phyloP scores from a whole-genome alignment of 148 eudicot species.

The Mesembryanthemum crystallinum region DNA sequence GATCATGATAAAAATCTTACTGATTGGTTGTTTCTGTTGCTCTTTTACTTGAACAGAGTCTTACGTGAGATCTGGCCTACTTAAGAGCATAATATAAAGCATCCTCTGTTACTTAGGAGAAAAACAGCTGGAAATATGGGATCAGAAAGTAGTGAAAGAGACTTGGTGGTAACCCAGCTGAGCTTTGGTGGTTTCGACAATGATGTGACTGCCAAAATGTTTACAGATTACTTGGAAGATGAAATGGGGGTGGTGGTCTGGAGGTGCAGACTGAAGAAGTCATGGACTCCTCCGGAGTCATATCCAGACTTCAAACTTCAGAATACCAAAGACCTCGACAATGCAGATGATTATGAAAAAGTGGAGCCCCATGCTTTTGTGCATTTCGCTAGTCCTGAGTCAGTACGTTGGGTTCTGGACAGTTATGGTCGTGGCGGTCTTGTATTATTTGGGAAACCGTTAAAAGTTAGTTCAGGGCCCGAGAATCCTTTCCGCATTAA shows the following conservation, averaged over 20 bases:
- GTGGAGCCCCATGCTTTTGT: constrained; percentile 90
- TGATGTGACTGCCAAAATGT: constrained; percentile 53
- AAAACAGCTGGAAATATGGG: constrained; percentile 41
- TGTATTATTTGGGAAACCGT: constrained; percentile 25
- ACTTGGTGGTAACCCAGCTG: constrained; percentile 60
- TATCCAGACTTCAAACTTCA: constrained; percentile 44
- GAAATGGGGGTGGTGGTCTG: constrained; percentile 50
- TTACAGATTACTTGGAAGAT: constrained; percentile 56
- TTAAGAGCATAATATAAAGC: not conserved
- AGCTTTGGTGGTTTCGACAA: constrained; percentile 76
- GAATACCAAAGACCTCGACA: constrained; percentile 28
- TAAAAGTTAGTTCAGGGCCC: constrained; percentile 65
- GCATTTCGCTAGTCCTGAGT: constrained; percentile 57
- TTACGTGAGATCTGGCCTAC: not conserved
- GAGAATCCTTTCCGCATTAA: constrained; percentile 58
- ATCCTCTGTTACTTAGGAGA: not conserved
- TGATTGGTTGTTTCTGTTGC: not conserved
- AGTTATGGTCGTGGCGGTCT: constrained; percentile 49
- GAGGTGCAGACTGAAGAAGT: constrained; percentile 88
- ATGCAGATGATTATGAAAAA: constrained; percentile 42
- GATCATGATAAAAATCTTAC: not conserved
- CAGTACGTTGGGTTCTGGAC: constrained; percentile 45
- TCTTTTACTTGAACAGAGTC: constrained; percentile 2
- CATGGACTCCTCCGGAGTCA: constrained; percentile 74
- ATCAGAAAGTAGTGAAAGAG: constrained; percentile 38